Evolutionary conservation across 2,329 filamentous ascomycete genomes (phyloP).

Genomic region (Polytolypa hystricis): DNA sequence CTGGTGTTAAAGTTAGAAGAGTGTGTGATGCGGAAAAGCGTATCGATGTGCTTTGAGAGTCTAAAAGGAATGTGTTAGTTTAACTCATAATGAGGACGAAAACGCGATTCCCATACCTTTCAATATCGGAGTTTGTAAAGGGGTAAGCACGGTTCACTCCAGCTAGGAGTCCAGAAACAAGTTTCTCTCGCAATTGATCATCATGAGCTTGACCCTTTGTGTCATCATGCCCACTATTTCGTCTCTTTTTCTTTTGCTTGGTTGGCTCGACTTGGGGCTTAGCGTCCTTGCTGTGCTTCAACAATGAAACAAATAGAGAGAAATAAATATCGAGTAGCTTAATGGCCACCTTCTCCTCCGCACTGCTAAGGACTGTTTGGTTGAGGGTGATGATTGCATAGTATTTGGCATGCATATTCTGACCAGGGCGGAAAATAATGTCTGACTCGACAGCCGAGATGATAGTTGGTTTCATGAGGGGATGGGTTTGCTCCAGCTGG

Average conservation of each 20-base stretch:
- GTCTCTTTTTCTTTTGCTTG: conserved; percentile 32
- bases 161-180: conserved; percentile 81
- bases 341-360: conserved; percentile 70
- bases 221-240: conserved; percentile 12
- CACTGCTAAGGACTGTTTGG: conserved; percentile 81
- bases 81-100: conserved; percentile 3
- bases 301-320: conserved; percentile 66
- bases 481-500: conserved; percentile 78
- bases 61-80: conserved; percentile 30
- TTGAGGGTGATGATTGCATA: conserved; percentile 95
- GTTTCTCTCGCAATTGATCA: conserved; percentile 73
- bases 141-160: conserved; percentile 95
- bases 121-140: conserved; percentile 72
- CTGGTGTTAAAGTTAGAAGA: conserved; percentile 98
- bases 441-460: conserved; percentile 78
- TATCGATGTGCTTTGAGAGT: conserved; percentile 81
- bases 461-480: conserved; percentile 85
- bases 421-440: conserved; percentile 73
- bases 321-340: conserved; percentile 87
- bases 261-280: conserved; percentile 32
- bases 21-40: conserved; percentile 89
- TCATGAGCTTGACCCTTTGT: conserved; percentile 35
- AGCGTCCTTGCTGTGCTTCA: conserved; percentile 50
- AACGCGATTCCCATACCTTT: conserved; percentile 43
- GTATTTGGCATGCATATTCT: conserved; percentile 82